Conservation (phyloP, 116 monocot species). For the Cymodocea nodosa region DNA sequence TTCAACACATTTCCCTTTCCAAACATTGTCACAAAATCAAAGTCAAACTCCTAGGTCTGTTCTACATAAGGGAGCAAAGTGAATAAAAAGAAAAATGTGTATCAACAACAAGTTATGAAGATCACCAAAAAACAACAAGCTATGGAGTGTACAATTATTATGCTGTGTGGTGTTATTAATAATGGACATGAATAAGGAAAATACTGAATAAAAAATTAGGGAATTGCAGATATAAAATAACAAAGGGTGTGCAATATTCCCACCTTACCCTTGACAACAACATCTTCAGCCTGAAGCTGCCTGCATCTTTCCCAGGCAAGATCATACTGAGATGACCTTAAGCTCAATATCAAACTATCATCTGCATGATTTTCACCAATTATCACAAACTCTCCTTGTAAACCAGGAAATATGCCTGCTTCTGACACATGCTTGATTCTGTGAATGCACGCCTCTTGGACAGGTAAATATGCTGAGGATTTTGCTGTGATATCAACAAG, state of each 20-base stretch:
- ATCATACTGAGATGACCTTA: slow-evolving; percentile 71
- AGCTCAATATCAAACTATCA: slow-evolving; percentile 81
- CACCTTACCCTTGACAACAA: slow-evolving; percentile 92
- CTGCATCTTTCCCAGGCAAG: slow-evolving; percentile 95
- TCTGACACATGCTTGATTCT: slow-evolving; percentile 69
- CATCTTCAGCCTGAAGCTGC: slow-evolving; percentile 94
- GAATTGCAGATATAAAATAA: background rate
- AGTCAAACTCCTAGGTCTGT: too few species aligned
- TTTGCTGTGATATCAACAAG: slow-evolving; percentile 80
- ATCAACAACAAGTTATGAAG: too few species aligned
- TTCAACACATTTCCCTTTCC: too few species aligned
- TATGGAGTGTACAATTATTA: too few species aligned
- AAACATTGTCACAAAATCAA: too few species aligned
- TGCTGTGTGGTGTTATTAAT: too few species aligned
- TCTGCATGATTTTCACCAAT: slow-evolving; percentile 54
- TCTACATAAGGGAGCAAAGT: too few species aligned
- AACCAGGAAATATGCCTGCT: slow-evolving; percentile 78
- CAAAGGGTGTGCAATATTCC: slow-evolving; percentile 21
- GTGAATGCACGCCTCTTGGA: slow-evolving; percentile 75
- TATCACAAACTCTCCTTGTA: slow-evolving; percentile 75
- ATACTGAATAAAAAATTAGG: background rate
- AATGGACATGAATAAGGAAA: too few species aligned
- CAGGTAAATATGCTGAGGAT: slow-evolving; percentile 74
- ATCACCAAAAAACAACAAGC: too few species aligned
- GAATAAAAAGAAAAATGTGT: too few species aligned